Base-by-base conservation (phyloP, 2,329 filamentous ascomycete genomes). In the Colletotrichum somersetense region DNA sequence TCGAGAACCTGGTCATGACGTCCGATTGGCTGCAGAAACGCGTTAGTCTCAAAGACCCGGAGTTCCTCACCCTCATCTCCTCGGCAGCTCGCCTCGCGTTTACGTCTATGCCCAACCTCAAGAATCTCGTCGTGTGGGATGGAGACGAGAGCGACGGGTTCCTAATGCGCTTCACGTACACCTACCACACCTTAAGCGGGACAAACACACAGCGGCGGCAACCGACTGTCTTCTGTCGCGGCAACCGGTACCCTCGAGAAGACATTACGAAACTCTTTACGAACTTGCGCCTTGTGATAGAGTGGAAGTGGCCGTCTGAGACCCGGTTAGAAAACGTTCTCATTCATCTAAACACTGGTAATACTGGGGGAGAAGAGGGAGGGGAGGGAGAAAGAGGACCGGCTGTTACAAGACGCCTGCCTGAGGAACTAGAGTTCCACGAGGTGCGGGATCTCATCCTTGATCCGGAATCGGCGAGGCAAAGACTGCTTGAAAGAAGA, bases 271-370 rank as follows among this genome's bases (percentile, higher is more conserved):
- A 20, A 11, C 18, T 3, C 8, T 5, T 46, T 46, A 1, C 3
- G 0, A 46, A 46, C 3, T 11, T 46, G 20, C 6, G 18, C 18
- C 1, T 2, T 20, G 6, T 20, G 42, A 2, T 44, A 18, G 2
- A 6, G 18, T 2, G 7, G 16, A 2, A 0, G 1, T 5, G n/a
- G 11, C 44, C 44, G n/a, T 6, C 18, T 18, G 11, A 3, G 8
- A 44, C 4, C 2, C 7, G 30, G 30, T 5, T 30, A 30, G 30
- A 30, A 30, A 30, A 30, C 30, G 30, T 30, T 30, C 30, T 30
- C 30, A 10, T 42, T 18, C 18, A 5, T 16, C 18, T 18, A 42
- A 18, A 2, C 3, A 10, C 7, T 44, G 16, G 6, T 20, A 3
- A 18, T 44, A 8, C 42, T 20, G 40, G 40, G 14, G 1, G 14